Conservation (phyloP, 1,139 yeast genomes). For the Diutina pseudorugosa region DNA sequence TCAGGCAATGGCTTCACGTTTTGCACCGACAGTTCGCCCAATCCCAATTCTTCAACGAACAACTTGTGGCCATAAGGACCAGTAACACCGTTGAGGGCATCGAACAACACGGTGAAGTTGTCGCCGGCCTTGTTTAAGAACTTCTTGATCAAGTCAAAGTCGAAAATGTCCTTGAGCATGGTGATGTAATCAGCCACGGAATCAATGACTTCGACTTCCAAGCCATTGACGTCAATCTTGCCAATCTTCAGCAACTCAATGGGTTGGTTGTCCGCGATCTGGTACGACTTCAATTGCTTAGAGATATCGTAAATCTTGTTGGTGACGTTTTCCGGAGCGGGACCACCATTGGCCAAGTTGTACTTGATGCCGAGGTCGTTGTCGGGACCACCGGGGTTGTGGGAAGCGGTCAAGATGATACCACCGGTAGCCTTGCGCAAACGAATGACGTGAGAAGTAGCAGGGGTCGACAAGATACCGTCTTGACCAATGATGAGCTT, state of each 20-base stretch:
- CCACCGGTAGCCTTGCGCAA: conserved; percentile 80
- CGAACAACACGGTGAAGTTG: conserved; percentile 68
- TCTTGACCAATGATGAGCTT: conserved; percentile 79
- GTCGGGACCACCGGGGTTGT: conserved; percentile 96
- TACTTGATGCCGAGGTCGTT: conserved; percentile 94
- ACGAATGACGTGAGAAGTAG: conserved; percentile 87
- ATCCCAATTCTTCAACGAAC: conserved; percentile 74
- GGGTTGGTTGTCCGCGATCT: conserved; percentile 41
- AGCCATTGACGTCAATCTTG: conserved; percentile 32
- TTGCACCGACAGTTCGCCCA: conserved; percentile 61
- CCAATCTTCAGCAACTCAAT: conserved; percentile 58
- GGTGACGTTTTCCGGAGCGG: conserved; percentile 96
- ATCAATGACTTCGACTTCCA: conserved; percentile 69
- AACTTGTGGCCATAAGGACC: conserved; percentile 91
- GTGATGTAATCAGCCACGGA: conserved; percentile 66
- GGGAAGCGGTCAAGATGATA: conserved; percentile 90
- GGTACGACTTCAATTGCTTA: conserved; percentile 45
- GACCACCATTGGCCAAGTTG: conserved; percentile 92
- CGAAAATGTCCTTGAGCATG: conserved; percentile 78
- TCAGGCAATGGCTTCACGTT: conserved; percentile 73
- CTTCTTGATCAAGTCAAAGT: conserved; percentile 65
- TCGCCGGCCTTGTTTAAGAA: conserved; percentile 43
- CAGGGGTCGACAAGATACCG: conserved; percentile 90
- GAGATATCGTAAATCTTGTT: conserved; percentile 72
- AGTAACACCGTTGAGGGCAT: conserved; percentile 89